Evolutionary conservation across 805 yeast genomes (phyloP), one percentile per base, ranked within the genome.

Genomic region (Candida methanosorbosa): DNA sequence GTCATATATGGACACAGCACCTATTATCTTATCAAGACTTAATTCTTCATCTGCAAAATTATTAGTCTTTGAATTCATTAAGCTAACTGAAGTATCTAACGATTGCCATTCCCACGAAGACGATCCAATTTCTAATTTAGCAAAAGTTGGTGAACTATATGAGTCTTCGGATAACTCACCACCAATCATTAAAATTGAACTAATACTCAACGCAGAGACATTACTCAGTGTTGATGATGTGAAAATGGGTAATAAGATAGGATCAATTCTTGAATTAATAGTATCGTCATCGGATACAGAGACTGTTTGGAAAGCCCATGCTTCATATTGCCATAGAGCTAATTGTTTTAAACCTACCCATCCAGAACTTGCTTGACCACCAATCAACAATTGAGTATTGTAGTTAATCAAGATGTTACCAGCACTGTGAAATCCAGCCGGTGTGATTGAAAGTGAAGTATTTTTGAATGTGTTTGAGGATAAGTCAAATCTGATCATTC

Each of bases 331-430:
- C 83, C 87, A 81, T 2, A 79, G 54, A 0, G 92, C 90, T 15
- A 81, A 57, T 54, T 82, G 92, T 44, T 68, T 68, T 78, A 82
- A 72, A 41, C 73, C 70, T 24, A 81, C 70, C 86, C 88, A 81
- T 1, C 86, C 86, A 3, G 57, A 46, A 5, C 52, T 45, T 3
- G 83, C 69, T 35, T 63, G 63, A 3, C 94, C 94, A 0, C 92
- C 94, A 28, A 83, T 59, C 3, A 83, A 51, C 24, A 78, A 52
- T 41, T 65, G 72, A 3, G 70, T 59, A 35, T 59, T 65, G 9
- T 72, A 65, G 21, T 62, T 52, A 1, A 75, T 64, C 39, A 65
- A 52, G 14, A 64, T 18, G 23, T 55, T 61, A 0, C 72, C 52
- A 0, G 79, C 72, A 1, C 76, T 77, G 43, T 65, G 72, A 43